phyloP scores from a whole-genome alignment of 306 rosid species.

The Rubus idaeus region DNA sequence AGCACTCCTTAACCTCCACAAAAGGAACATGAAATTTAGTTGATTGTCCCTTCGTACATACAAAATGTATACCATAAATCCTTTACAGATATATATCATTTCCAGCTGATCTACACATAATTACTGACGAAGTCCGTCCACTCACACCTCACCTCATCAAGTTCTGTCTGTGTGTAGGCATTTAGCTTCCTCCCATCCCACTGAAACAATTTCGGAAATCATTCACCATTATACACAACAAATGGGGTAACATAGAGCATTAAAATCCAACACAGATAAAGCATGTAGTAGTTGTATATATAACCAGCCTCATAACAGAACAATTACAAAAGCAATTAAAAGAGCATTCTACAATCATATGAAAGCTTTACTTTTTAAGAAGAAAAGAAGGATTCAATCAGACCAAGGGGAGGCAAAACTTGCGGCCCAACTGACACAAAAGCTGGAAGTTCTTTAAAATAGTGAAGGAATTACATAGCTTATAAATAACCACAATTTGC shows the following conservation, averaged over 20 bases:
- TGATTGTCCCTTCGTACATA: not conserved
- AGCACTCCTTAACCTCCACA: not conserved
- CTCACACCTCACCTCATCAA: conserved; percentile 19
- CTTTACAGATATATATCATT: not conserved
- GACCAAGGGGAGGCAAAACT: not conserved
- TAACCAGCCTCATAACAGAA: not conserved
- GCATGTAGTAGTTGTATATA: not conserved
- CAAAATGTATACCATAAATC: not conserved
- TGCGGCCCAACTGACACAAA: not conserved
- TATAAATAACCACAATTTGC: not conserved
- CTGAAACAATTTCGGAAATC: conserved; percentile 6
- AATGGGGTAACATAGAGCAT: not conserved
- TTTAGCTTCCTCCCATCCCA: conserved; percentile 15
- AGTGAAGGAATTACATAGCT: not conserved
- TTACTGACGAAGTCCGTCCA: conserved; percentile 9
- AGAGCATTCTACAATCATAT: not conserved
- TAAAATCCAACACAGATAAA: not conserved
- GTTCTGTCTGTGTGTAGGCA: conserved; percentile 9
- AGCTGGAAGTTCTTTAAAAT: not conserved
- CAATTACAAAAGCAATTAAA: not conserved
- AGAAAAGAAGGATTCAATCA: not conserved
- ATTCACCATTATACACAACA: not conserved
- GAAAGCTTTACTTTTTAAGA: not conserved
- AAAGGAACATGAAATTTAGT: not conserved
- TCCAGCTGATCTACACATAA: conserved; percentile 3